Evolutionary conservation across 306 rosid genomes (phyloP).

Genomic region (Herpetospermum pedunculosum): DNA sequence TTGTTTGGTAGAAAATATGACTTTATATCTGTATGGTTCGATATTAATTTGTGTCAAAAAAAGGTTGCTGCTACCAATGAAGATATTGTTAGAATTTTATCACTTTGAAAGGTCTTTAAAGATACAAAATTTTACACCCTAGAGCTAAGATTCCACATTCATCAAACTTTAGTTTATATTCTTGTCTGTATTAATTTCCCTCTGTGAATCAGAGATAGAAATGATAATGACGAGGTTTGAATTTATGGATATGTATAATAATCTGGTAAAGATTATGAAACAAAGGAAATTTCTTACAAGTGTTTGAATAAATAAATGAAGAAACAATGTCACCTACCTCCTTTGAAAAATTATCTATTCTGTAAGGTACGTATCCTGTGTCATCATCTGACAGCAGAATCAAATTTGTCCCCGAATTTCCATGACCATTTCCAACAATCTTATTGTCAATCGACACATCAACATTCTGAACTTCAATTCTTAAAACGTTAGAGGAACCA

Average conservation of each 20-base stretch:
- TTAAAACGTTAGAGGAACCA: constrained; percentile 57
- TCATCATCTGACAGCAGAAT: constrained; percentile 92
- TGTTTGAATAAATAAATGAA: not conserved
- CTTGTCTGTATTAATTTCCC: not conserved
- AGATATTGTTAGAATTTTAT: not conserved
- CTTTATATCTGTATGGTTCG: not conserved
- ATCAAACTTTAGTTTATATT: not conserved
- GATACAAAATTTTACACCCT: not conserved
- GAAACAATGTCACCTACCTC: constrained; percentile 49
- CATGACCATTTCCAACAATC: constrained; percentile 74
- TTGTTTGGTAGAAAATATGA: not conserved
- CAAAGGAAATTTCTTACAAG: not conserved
- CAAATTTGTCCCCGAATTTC: constrained; percentile 84
- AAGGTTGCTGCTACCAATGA: not conserved
- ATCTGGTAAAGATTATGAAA: not conserved
- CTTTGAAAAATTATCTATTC: constrained; percentile 81
- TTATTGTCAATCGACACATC: constrained; percentile 73
- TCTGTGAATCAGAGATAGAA: not conserved
- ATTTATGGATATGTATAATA: not conserved
- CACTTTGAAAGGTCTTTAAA: not conserved
- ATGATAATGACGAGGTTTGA: not conserved
- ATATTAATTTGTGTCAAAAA: not conserved
- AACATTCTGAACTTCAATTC: constrained; percentile 94
- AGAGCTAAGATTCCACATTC: not conserved
- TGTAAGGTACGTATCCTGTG: constrained; percentile 94